Evolutionary conservation across 106 monocot genomes (phyloP), one percentile per base, ranked within the genome.

Genomic region (Vanilla planifolia): DNA sequence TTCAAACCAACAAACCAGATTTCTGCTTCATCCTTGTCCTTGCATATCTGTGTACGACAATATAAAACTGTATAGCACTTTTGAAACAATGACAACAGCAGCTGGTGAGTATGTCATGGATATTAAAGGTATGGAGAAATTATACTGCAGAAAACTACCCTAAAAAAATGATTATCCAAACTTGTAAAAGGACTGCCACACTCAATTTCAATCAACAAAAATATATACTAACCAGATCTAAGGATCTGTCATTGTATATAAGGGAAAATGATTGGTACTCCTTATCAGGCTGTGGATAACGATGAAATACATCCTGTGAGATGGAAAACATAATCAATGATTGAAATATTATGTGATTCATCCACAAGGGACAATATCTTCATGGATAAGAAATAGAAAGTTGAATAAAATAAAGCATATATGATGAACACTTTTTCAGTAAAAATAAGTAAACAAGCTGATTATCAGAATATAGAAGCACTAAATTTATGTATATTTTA

Each of bases 1-100:
- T 78, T 77, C 60, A 82, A 63, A 17, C 72, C 77, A 60, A 77
- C 77, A 73, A 77, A 82, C 82, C 82, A 82, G 30, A 73, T 67
- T 74, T 82, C 82, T 11, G 77, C 82, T 64, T 82, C 82, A 73
- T 77, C 77, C 66, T 82, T 77, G 43, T 82, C 82, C 66, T 82
- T 82, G 73, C 82, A 82, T 73, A 82, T 77, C 82, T 82, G 73
- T 70, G 35, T 19, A 34, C 8, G 35, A 55, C 57, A 57, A 57
- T 14, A 21, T 34, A 28, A 35, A 32, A 23, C 1, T 15, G 35
- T 57, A 17, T 13, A 55, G 28, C 35, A 35, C 35, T 35, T 19
- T 35, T 21, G 7, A 35, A 57, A 32, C 1, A 50, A 10, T 24
- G 26, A 32, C 15, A 29, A 5, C 28, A 53, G n/a, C 27, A 30